Conservation (phyloP, 2,329 filamentous ascomycete species). For the Cytospora leucostoma region DNA sequence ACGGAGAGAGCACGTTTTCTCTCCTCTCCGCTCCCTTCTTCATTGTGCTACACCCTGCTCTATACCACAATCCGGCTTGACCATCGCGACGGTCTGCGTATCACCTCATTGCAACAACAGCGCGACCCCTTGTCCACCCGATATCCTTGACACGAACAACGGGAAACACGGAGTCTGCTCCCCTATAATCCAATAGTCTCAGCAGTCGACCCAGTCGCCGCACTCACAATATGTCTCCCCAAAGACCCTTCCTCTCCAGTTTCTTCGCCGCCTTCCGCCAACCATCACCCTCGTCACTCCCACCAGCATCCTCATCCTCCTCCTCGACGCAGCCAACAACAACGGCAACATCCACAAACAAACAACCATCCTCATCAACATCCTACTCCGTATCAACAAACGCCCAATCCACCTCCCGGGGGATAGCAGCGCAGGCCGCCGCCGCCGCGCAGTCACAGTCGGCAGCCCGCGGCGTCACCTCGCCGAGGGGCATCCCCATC, state of each 20-base stretch:
- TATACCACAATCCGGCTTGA: background rate
- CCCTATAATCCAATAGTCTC: too few species aligned
- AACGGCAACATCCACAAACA: slow-evolving; percentile 37
- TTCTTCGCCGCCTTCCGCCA: slow-evolving; percentile 59
- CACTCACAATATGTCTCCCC: slow-evolving; percentile 50
- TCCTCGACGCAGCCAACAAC: slow-evolving; percentile 24
- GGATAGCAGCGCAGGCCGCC: slow-evolving; percentile 36
- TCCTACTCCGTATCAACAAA: slow-evolving; percentile 32
- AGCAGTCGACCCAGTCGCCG: slow-evolving; percentile 1
- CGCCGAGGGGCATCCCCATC: slow-evolving; percentile 42
- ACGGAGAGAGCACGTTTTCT: background rate
- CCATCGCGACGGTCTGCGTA: background rate
- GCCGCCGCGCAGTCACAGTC: slow-evolving; percentile 31
- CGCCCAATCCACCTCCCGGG: slow-evolving; percentile 33
- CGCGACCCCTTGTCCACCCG: background rate
- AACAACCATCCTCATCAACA: slow-evolving; percentile 36
- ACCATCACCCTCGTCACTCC: slow-evolving; percentile 40
- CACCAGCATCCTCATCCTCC: slow-evolving; percentile 30
- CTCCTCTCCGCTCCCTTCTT: background rate
- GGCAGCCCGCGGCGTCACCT: slow-evolving; percentile 19
- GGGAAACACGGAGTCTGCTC: background rate
- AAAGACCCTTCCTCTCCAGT: slow-evolving; percentile 58
- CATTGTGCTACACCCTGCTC: background rate
- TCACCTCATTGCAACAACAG: background rate
- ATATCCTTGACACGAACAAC: background rate